Conservation (phyloP, 2,329 filamentous ascomycete genomes). For the Hansfordia pulvinata region DNA sequence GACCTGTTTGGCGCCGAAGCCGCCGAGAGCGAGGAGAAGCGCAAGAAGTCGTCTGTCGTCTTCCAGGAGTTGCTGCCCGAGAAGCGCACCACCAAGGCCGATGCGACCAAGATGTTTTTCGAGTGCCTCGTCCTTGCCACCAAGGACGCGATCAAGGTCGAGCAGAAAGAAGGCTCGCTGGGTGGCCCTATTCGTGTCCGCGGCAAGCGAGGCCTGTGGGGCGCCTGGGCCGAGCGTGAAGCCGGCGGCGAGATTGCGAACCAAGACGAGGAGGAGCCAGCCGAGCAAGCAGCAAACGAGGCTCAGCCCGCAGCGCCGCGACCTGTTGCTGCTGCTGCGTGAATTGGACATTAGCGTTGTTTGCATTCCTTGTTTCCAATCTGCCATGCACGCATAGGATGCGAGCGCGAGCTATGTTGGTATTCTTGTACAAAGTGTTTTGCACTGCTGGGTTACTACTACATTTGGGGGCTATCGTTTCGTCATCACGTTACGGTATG, state of each 20-base stretch:
- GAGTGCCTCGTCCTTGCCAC: constrained; percentile 91
- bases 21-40: constrained; percentile 54
- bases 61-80: constrained; percentile 91
- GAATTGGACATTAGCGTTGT: constrained; percentile 4
- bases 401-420: too few species aligned
- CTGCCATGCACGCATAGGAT: too few species aligned
- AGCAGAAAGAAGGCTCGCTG: constrained; percentile 61
- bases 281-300: constrained; percentile 16
- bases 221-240: constrained; percentile 79
- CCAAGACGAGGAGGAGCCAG: constrained; percentile 28
- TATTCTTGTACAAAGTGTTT: constrained; percentile 23
- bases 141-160: constrained; percentile 95
- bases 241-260: constrained; percentile 48
- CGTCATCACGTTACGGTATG: too few species aligned
- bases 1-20: constrained; percentile 71
- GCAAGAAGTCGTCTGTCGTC: constrained; percentile 63
- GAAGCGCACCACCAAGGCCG: constrained; percentile 63
- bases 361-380: too few species aligned
- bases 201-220: constrained; percentile 93
- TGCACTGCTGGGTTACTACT: too few species aligned
- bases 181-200: constrained; percentile 73
- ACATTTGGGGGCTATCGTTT: too few species aligned
- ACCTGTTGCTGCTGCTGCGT: constrained; percentile 16
- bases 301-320: constrained; percentile 18
- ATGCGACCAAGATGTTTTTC: constrained; percentile 99